Conservation (phyloP, 1,139 yeast genomes). For the Sugiyamaella xylanicola region DNA sequence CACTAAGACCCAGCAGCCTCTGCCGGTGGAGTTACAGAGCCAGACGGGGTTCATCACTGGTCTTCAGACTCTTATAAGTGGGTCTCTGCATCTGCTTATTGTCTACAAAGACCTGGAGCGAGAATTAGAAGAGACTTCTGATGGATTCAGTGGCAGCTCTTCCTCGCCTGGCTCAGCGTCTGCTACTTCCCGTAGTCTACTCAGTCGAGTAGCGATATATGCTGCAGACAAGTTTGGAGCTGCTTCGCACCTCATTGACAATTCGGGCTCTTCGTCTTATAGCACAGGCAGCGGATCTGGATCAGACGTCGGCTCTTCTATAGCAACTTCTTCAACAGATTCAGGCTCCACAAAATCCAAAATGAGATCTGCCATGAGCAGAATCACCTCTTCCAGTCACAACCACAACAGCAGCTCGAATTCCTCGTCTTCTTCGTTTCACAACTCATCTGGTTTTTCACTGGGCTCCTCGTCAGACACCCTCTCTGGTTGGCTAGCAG, state of each 20-base stretch:
- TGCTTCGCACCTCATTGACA: constrained; percentile 33
- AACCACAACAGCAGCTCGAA: background rate
- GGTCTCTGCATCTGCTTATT: constrained; percentile 38
- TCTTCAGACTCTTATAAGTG: constrained; percentile 35
- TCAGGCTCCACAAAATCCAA: constrained; percentile 8
- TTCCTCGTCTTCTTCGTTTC: background rate
- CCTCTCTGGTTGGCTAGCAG: constrained; percentile 36
- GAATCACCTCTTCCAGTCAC: background rate
- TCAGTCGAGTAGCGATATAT: constrained; percentile 40
- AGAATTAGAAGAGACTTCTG: constrained; percentile 4
- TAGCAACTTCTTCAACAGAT: constrained; percentile 17
- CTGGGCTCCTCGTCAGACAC: constrained; percentile 23
- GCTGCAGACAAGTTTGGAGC: constrained; percentile 41
- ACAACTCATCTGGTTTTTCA: background rate
- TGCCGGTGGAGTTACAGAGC: constrained; percentile 33
- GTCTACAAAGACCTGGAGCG: constrained; percentile 34
- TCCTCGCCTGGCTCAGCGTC: constrained; percentile 16
- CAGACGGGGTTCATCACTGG: constrained; percentile 34
- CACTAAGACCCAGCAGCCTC: constrained; percentile 15
- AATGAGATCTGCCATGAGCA: constrained; percentile 10
- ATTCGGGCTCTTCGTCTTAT: background rate
- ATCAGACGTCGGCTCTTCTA: constrained; percentile 8
- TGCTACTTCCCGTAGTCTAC: constrained; percentile 35
- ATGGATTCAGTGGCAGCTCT: background rate
- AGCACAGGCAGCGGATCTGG: background rate